Percentiles rank a stretch among this genome's conserved stretches.
These are phyloP conservation scores for Aspergillus sclerotiicarbonarius DNA, from an alignment of 495 filamentous ascomycete genomes.

Conservation along the genomic window DNA sequence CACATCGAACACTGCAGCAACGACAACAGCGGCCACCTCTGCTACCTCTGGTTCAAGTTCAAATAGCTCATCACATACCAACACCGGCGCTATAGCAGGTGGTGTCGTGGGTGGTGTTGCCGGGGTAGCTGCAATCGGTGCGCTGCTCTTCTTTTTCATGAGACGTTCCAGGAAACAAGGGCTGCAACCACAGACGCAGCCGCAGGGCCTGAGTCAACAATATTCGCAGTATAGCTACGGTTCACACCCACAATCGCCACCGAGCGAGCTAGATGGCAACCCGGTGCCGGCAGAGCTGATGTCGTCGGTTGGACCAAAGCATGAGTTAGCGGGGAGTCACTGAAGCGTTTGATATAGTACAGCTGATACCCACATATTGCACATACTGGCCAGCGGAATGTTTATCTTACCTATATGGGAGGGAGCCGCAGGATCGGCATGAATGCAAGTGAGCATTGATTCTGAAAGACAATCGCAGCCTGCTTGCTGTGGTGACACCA, in stretches of 20 bases:
- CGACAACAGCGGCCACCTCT: not conserved
- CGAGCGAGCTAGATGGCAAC: not conserved
- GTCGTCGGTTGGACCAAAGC: not conserved
- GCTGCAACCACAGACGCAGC: not conserved
- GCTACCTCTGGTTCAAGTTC: not conserved
- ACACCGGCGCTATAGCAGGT: slow-evolving; percentile 15
- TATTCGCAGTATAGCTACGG: not conserved
- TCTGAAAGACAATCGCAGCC: too few relatives aligned
- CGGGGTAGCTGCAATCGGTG: slow-evolving; percentile 7
- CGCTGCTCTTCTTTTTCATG: slow-evolving; percentile 6
- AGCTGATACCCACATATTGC: too few relatives aligned
- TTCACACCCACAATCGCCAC: not conserved
- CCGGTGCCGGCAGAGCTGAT: not conserved
- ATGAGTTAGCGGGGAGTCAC: slow-evolving; percentile 1
- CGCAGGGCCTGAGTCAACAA: not conserved
- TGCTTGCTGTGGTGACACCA: too few relatives aligned
- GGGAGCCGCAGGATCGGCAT: too few relatives aligned
- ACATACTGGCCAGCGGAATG: too few relatives aligned
- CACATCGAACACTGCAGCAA: not conserved
- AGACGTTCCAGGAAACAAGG: slow-evolving; percentile 9
- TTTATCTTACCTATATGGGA: too few relatives aligned
- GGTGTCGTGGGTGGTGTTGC: slow-evolving; percentile 17
- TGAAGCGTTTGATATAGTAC: not conserved
- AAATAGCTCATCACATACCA: not conserved
- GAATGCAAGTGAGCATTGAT: too few relatives aligned